A percentile compares a stretch with the other conserved stretches of the same genome.
These are phyloP conservation scores for Tetracladium marchalianum DNA, from an alignment of 495 filamentous ascomycete genomes.

Conservation along the genomic window DNA sequence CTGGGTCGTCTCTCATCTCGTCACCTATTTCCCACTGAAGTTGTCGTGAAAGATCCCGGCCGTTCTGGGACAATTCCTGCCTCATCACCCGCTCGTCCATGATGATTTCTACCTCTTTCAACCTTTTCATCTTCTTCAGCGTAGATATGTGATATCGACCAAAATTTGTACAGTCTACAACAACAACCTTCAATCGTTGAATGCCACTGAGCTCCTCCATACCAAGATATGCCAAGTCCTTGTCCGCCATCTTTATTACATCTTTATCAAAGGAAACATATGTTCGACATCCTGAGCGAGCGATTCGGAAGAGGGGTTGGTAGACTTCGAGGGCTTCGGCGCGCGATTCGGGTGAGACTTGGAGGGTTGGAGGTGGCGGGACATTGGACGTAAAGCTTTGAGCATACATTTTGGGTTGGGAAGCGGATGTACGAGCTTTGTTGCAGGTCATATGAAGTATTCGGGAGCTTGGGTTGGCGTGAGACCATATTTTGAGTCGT, in stretches of 20 bases:
- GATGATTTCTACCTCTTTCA: not conserved
- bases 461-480: not conserved
- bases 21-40: too few relatives aligned
- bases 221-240: not conserved
- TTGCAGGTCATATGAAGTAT: not conserved
- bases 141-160: not conserved
- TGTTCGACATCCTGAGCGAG: not conserved
- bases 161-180: constrained; percentile 1
- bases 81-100: too few relatives aligned
- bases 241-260: not conserved
- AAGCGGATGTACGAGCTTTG: not conserved
- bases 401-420: not conserved
- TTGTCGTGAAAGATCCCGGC: too few relatives aligned
- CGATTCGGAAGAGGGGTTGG: not conserved
- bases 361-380: not conserved
- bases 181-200: not conserved
- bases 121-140: not conserved
- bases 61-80: too few relatives aligned
- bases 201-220: not conserved
- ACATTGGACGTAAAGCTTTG: not conserved
- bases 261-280: not conserved
- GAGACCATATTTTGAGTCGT: constrained; percentile 10
- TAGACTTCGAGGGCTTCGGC: not conserved
- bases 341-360: not conserved
- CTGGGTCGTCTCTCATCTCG: too few relatives aligned